Conservation (phyloP, 2,329 filamentous ascomycete species). For the Dryadomyces quercivorus region DNA sequence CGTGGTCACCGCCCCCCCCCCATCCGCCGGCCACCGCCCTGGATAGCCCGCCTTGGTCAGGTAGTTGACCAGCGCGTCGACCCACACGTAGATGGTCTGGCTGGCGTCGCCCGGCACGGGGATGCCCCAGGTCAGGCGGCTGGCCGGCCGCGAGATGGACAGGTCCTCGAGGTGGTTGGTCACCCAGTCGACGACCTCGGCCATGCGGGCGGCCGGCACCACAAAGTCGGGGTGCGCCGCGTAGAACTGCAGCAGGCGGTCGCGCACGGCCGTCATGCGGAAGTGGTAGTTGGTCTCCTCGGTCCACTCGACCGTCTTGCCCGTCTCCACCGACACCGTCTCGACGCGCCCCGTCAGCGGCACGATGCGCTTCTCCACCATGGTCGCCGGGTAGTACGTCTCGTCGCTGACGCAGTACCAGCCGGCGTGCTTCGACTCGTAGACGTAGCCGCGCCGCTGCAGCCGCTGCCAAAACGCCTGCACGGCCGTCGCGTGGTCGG, state of each 20-base stretch:
- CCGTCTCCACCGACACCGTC: constrained; percentile 76
- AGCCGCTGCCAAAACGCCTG: constrained; percentile 81
- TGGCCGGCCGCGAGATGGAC: constrained; percentile 66
- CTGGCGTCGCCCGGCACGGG: constrained; percentile 69
- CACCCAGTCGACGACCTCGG: constrained; percentile 69
- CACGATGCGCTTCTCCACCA: constrained; percentile 62
- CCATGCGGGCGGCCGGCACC: constrained; percentile 58
- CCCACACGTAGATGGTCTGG: constrained; percentile 97
- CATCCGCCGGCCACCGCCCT: constrained; percentile 45
- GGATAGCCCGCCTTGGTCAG: constrained; percentile 80
- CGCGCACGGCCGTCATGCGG: constrained; percentile 68
- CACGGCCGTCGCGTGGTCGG: constrained; percentile 70
- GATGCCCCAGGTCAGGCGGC: constrained; percentile 77
- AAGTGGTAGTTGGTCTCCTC: constrained; percentile 95
- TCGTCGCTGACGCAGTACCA: constrained; percentile 98
- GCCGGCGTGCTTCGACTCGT: constrained; percentile 75
- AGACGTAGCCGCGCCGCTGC: constrained; percentile 64
- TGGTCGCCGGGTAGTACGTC: constrained; percentile 76
- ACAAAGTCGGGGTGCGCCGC: constrained; percentile 66
- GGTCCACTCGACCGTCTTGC: constrained; percentile 88
- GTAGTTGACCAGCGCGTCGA: constrained; percentile 93
- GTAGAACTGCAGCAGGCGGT: constrained; percentile 72
- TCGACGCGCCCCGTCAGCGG: constrained; percentile 72
- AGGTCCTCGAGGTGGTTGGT: constrained; percentile 69
- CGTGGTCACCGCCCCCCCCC: background rate